phyloP scores from a whole-genome alignment of 345 rosid genomes.

The Euclidium syriacum region DNA sequence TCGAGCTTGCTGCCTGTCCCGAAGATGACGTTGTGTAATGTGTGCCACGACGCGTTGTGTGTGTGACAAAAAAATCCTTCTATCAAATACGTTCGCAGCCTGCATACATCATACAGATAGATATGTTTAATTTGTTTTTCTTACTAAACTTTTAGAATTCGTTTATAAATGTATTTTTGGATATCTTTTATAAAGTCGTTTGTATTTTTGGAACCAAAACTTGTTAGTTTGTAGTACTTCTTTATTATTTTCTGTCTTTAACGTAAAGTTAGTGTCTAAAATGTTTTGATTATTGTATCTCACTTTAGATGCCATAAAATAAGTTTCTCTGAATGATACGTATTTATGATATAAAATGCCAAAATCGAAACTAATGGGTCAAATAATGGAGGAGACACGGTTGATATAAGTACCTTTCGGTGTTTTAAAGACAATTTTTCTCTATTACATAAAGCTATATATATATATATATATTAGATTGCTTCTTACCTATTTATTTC shows the following conservation, averaged over 20 bases:
- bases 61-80: conserved; percentile 96
- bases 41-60: conserved; percentile 89
- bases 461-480: no score
- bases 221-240: no score
- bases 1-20: conserved; percentile 82
- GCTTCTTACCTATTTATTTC: not conserved
- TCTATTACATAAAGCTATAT: conserved; percentile 4
- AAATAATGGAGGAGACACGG: conserved; percentile 28
- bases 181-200: no score
- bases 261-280: no score
- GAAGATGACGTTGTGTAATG: conserved; percentile 89
- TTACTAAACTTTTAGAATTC: no score
- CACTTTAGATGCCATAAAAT: not conserved
- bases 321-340: not conserved
- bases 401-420: conserved; percentile 19
- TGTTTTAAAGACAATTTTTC: not conserved
- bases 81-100: conserved; percentile 70
- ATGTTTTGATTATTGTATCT: not conserved
- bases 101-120: no score
- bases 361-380: conserved; percentile 2
- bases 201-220: no score
- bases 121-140: no score
- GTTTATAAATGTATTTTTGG: no score
- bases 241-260: no score
- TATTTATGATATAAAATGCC: not conserved